Evolutionary conservation across 2,329 filamentous ascomycete species (phyloP).

Genomic region (Nigrograna mackinnonii): DNA sequence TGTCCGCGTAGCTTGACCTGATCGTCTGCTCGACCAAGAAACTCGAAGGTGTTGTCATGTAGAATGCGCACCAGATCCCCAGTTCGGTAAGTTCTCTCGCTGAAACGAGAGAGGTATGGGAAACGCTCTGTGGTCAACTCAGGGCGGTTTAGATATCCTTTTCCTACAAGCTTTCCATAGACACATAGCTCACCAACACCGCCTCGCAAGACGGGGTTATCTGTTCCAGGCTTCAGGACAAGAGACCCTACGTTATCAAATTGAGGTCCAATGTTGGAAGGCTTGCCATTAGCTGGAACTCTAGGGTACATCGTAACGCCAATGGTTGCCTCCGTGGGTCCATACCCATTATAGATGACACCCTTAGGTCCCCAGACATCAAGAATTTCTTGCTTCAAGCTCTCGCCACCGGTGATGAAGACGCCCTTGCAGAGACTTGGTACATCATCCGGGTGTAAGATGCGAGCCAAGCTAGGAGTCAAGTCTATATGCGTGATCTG

Average conservation of each 20-base stretch:
- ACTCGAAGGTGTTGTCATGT: conserved; percentile 81
- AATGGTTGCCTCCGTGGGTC: conserved; percentile 91
- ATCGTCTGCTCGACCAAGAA: conserved; percentile 84
- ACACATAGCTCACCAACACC: conserved; percentile 87
- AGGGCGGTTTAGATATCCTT: conserved; percentile 80
- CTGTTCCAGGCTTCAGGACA: conserved; percentile 71
- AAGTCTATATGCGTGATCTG: conserved; percentile 89
- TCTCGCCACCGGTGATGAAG: conserved; percentile 91
- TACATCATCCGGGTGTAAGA: conserved; percentile 78
- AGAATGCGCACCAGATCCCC: conserved; percentile 85
- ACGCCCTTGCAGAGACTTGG: conserved; percentile 79
- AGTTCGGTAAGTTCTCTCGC: conserved; percentile 73
- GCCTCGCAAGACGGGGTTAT: conserved; percentile 73
- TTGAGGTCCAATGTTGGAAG: conserved; percentile 84
- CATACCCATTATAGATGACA: conserved; percentile 89
- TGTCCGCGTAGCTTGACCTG: conserved; percentile 92
- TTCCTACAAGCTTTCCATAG: conserved; percentile 83
- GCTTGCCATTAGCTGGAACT: conserved; percentile 75
- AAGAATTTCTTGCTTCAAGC: conserved; percentile 85
- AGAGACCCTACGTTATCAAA: conserved; percentile 88
- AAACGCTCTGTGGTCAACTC: conserved; percentile 81
- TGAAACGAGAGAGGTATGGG: conserved; percentile 59
- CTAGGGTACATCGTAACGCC: conserved; percentile 88
- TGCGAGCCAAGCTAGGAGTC: conserved; percentile 81
- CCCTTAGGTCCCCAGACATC: conserved; percentile 79